Evolutionary conservation across 2,329 filamentous ascomycete species (phyloP), one percentile per base, ranked within the genome.

Genomic region (Cordyceps pruinosa): DNA sequence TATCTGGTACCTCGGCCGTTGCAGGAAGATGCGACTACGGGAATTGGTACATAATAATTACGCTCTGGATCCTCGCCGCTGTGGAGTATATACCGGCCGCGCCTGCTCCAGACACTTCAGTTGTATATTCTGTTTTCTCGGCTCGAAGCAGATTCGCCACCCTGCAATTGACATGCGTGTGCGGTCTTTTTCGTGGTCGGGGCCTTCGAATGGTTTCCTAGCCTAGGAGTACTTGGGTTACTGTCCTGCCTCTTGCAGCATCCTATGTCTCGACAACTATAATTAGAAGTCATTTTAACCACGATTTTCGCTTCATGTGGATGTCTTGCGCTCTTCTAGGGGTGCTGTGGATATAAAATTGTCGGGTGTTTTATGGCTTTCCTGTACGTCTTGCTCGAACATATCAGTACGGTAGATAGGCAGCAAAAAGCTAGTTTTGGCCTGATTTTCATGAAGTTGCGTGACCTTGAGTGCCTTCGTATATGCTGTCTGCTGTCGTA

Each of bases 21-120:
- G 67, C 66, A 70, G 62, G 69, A 69, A 69, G 68, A 72, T 70
- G 69, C 64, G 64, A 67, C 63, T 62, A 62, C 62, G 66, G 67
- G 50, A 26, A 42, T 46, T 26, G 50, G 56, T 58, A 58, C 56
- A 58, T 58, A 58, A 49, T 54, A 44, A 2, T 63, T 17, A 48
- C 80, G 0, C 60, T 67, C 0, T 26, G 56, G 47, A 28, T 35
- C 2, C 17, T 30, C 26, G 32, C 23, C 47, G 30, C 47, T 30
- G 47, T 57, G 44, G 52, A 30, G 44, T 45, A 34, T n/a, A 45
- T 44, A 39, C 17, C 28, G 51, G 51, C 52, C 42, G 39, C 37
- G 44, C 52, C 47, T 21, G 35, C 42, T 25, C 44, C 26, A 35
- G 34, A 21, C 34, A 35, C 45, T 51, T 56, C n/a, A 44, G 57